phyloP scores from a whole-genome alignment of 176 grass and related monocot genomes.

The Oryza longistaminata region DNA sequence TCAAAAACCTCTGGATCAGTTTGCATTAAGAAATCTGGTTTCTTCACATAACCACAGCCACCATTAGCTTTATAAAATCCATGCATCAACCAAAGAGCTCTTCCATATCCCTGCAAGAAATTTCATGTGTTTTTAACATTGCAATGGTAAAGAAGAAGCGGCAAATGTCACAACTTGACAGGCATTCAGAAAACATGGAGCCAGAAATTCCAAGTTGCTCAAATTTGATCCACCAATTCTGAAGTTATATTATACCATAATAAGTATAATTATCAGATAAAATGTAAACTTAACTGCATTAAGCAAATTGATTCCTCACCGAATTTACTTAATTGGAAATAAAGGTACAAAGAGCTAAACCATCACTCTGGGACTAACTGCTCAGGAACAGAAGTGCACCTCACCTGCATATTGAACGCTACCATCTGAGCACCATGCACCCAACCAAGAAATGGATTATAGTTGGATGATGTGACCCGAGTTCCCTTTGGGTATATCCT shows the following conservation, averaged over 20 bases:
- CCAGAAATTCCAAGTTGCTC: not conserved
- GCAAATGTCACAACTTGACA: not conserved
- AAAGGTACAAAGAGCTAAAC: not conserved
- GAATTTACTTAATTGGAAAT: not conserved
- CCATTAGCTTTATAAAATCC: constrained; percentile 94
- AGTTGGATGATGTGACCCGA: constrained; percentile 86
- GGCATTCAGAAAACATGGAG: constrained; percentile 11
- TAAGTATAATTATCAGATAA: not conserved
- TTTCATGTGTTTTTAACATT: not conserved
- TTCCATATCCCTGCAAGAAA: constrained; percentile 78
- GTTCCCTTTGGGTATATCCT: constrained; percentile 89
- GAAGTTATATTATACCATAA: not conserved
- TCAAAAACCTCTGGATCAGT: constrained; percentile 63
- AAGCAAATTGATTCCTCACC: not conserved
- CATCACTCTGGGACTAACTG: not conserved
- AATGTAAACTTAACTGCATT: not conserved
- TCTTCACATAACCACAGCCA: constrained; percentile 89
- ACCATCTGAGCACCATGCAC: constrained; percentile 97
- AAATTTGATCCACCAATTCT: not conserved
- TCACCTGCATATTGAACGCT: constrained; percentile 99
- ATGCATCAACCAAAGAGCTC: constrained; percentile 97
- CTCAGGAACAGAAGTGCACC: constrained; percentile 43
- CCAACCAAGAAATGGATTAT: constrained; percentile 92
- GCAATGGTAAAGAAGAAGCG: not conserved
- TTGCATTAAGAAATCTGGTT: constrained; percentile 91